Evolutionary conservation across 805 yeast genomes (phyloP).

Genomic region (Pichia sporocuriosa): DNA sequence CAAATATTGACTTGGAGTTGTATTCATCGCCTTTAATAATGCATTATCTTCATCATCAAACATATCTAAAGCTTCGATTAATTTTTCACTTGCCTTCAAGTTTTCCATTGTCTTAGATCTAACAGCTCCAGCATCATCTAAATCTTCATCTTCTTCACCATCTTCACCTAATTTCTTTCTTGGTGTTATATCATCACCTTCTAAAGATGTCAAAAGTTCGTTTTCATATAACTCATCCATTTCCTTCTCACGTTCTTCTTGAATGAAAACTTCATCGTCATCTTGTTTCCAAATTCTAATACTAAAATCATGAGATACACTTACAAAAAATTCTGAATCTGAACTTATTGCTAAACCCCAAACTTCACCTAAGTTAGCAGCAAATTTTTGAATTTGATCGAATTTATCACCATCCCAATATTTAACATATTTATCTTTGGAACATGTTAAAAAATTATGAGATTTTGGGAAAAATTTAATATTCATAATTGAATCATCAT

Average conservation of each 20-base stretch:
- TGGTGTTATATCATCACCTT: slow-evolving; percentile 39
- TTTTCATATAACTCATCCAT: slow-evolving; percentile 86
- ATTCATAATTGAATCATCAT: slow-evolving; percentile 90
- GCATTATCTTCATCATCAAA: slow-evolving; percentile 70
- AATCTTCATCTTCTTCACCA: slow-evolving; percentile 32
- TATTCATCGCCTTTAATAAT: slow-evolving; percentile 63
- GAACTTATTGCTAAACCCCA: slow-evolving; percentile 83
- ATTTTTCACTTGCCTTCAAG: slow-evolving; percentile 86
- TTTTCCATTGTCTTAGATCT: slow-evolving; percentile 83
- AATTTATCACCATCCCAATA: slow-evolving; percentile 99
- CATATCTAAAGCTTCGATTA: slow-evolving; percentile 86
- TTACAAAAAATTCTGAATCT: slow-evolving; percentile 64
- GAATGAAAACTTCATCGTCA: slow-evolving; percentile 91
- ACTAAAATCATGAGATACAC: slow-evolving; percentile 90
- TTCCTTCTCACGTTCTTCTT: slow-evolving; percentile 95
- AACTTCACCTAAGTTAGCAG: slow-evolving; percentile 86
- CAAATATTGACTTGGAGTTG: slow-evolving; percentile 72
- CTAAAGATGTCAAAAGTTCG: slow-evolving; percentile 67
- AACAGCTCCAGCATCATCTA: slow-evolving; percentile 57
- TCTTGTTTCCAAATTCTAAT: slow-evolving; percentile 91
- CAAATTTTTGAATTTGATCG: slow-evolving; percentile 81
- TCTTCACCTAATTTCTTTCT: slow-evolving; percentile 32
- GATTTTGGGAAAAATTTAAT: slow-evolving; percentile 79
- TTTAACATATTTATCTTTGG: slow-evolving; percentile 84
- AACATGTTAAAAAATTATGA: slow-evolving; percentile 83